These are phyloP conservation scores for Microdochium nivale DNA, from an alignment of 2,329 filamentous ascomycete species.

Conservation along the genomic window DNA sequence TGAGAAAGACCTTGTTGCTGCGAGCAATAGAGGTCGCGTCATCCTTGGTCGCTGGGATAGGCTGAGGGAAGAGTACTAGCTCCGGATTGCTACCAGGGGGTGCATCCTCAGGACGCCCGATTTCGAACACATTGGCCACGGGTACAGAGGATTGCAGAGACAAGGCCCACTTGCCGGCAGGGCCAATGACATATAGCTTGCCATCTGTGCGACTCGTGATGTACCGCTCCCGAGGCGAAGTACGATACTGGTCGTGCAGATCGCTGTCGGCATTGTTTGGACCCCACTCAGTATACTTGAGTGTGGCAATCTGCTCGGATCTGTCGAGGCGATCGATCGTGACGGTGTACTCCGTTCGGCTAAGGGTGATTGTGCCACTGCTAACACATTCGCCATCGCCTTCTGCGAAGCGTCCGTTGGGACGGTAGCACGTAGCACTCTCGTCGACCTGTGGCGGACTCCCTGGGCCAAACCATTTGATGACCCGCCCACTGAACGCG, in stretches of 20 bases:
- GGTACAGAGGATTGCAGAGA: constrained; percentile 64
- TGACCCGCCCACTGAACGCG: constrained; percentile 70
- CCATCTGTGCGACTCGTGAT: constrained; percentile 84
- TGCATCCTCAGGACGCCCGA: constrained; percentile 66
- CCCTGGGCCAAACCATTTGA: constrained; percentile 72
- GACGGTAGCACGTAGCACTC: constrained; percentile 65
- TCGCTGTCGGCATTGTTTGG: constrained; percentile 88
- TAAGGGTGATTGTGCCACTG: constrained; percentile 72
- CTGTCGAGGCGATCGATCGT: constrained; percentile 69
- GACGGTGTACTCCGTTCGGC: constrained; percentile 83
- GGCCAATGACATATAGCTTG: constrained; percentile 70
- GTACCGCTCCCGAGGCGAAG: constrained; percentile 79
- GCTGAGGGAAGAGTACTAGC: constrained; percentile 80
- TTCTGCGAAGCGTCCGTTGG: constrained; percentile 57
- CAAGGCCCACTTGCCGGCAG: constrained; percentile 49
- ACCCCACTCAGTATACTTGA: constrained; percentile 91
- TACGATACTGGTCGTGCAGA: constrained; percentile 71
- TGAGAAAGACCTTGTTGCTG: constrained; percentile 68
- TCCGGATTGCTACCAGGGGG: constrained; percentile 57
- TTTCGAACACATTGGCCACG: constrained; percentile 82
- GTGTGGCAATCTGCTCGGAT: constrained; percentile 71
- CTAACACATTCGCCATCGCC: constrained; percentile 70
- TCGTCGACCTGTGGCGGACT: constrained; percentile 59
- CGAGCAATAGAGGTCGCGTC: constrained; percentile 42
- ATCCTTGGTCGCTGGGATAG: constrained; percentile 52